phyloP scores from a whole-genome alignment of 306 rosid species.

The Trifolium pratense region DNA sequence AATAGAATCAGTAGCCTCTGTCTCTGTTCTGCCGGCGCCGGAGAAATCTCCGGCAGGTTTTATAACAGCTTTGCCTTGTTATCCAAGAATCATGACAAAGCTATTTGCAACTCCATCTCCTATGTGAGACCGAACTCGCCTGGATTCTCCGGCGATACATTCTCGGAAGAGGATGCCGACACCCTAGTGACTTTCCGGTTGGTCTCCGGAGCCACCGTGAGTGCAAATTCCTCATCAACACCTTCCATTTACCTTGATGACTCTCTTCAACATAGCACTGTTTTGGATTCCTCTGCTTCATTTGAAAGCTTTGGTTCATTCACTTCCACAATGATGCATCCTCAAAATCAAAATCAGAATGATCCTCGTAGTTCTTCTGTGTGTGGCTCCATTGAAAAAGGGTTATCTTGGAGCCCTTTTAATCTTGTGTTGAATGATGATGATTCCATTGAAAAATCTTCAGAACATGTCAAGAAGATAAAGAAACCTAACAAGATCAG shows the following conservation, averaged over 20 bases:
- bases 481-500: slow-evolving; percentile 27
- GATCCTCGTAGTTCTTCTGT: background rate
- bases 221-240: slow-evolving; percentile 74
- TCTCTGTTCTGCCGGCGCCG: slow-evolving; percentile 55
- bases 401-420: slow-evolving; percentile 39
- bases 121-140: slow-evolving; percentile 59
- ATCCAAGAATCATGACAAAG: slow-evolving; percentile 20
- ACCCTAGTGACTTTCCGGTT: slow-evolving; percentile 57
- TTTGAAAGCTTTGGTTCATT: slow-evolving; percentile 76
- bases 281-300: slow-evolving; percentile 62
- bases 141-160: background rate
- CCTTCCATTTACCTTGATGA: slow-evolving; percentile 62
- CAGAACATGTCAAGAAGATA: slow-evolving; percentile 21
- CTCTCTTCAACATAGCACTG: slow-evolving; percentile 40
- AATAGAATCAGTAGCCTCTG: slow-evolving; percentile 55
- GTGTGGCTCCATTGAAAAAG: slow-evolving; percentile 37
- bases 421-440: slow-evolving; percentile 40
- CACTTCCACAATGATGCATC: slow-evolving; percentile 53
- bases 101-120: slow-evolving; percentile 59
- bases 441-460: slow-evolving; percentile 32
- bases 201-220: slow-evolving; percentile 76
- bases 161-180: slow-evolving; percentile 35
- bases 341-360: slow-evolving; percentile 54
- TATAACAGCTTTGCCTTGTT: slow-evolving; percentile 38
- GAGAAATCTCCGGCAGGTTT: slow-evolving; percentile 56